phyloP scores from a whole-genome alignment of 2,329 filamentous ascomycete species.

The Aspergillus texensis region DNA sequence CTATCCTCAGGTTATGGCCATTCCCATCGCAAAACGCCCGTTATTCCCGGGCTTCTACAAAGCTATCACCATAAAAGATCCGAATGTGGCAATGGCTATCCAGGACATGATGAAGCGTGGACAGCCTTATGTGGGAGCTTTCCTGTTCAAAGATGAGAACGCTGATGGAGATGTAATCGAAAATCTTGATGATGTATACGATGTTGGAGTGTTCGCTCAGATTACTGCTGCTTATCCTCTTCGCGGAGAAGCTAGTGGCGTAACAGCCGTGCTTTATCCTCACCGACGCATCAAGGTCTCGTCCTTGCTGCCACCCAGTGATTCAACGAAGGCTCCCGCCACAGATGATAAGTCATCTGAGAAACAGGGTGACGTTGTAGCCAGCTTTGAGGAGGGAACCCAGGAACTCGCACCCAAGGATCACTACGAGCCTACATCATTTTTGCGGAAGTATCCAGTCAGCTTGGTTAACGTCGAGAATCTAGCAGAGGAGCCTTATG shows the following conservation, averaged over 20 bases:
- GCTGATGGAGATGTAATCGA: slow-evolving; percentile 93
- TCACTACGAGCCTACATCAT: slow-evolving; percentile 84
- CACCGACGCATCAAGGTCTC: slow-evolving; percentile 93
- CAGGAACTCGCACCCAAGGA: slow-evolving; percentile 60
- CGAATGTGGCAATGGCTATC: slow-evolving; percentile 86
- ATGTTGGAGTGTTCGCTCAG: slow-evolving; percentile 95
- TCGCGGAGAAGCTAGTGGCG: slow-evolving; percentile 73
- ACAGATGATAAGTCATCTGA: slow-evolving; percentile 55
- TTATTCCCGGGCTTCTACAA: slow-evolving; percentile 99
- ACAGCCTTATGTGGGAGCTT: slow-evolving; percentile 95
- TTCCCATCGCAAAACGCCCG: slow-evolving; percentile 90
- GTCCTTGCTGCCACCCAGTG: slow-evolving; percentile 71
- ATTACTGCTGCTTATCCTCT: slow-evolving; percentile 96
- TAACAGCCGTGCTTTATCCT: slow-evolving; percentile 94
- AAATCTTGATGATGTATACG: slow-evolving; percentile 86
- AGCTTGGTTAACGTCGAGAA: slow-evolving; percentile 97
- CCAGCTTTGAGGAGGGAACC: slow-evolving; percentile 87
- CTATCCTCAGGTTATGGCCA: slow-evolving; percentile 96
- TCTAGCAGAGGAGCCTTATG: slow-evolving; percentile 81
- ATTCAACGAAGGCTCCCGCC: slow-evolving; percentile 34
- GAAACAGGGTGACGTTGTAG: slow-evolving; percentile 90
- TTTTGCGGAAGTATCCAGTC: slow-evolving; percentile 87
- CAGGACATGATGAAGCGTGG: slow-evolving; percentile 96
- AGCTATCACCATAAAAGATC: slow-evolving; percentile 93
- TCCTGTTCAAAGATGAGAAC: slow-evolving; percentile 94